Percentiles rank a stretch among this genome's conserved stretches.
These are phyloP conservation scores for Buddleja alternifolia DNA, from an alignment of 257 asterid species.

Conservation along the genomic window DNA sequence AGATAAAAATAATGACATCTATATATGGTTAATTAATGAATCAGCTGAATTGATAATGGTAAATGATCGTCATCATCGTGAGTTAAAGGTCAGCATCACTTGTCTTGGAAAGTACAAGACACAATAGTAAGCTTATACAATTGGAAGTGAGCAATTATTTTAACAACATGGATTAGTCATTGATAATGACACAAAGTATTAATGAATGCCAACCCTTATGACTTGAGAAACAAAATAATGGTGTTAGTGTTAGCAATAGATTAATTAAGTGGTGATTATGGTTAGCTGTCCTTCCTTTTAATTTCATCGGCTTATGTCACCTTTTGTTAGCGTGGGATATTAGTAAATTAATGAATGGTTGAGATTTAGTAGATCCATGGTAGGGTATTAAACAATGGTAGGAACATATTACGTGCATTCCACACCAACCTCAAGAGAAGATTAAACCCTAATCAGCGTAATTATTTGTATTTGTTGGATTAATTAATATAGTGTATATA, in stretches of 20 bases:
- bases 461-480: no score
- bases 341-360: constrained; percentile 10
- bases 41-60: constrained; percentile 8
- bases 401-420: constrained; percentile 37
- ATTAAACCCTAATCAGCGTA: background rate
- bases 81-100: constrained; percentile 21
- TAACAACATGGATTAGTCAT: constrained; percentile 39
- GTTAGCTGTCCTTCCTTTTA: constrained; percentile 31
- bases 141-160: constrained; percentile 29
- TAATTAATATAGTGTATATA: no score
- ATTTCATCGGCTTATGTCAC: constrained; percentile 43
- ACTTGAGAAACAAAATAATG: background rate
- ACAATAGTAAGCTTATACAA: constrained; percentile 35
- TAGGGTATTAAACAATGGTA: background rate
- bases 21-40: no score
- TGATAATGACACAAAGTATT: constrained; percentile 33
- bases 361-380: constrained; percentile 1
- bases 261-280: background rate
- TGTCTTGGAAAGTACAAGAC: constrained; percentile 32
- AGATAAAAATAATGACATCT: no score
- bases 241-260: background rate
- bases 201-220: constrained; percentile 24
- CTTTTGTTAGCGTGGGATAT: background rate
- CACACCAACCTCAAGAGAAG: constrained; percentile 20
- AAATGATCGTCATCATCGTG: constrained; percentile 17